A percentile compares a stretch with the other conserved stretches of the same genome.
phyloP scores from a whole-genome alignment of 306 rosid genomes.

The Corylus heterophylla region DNA sequence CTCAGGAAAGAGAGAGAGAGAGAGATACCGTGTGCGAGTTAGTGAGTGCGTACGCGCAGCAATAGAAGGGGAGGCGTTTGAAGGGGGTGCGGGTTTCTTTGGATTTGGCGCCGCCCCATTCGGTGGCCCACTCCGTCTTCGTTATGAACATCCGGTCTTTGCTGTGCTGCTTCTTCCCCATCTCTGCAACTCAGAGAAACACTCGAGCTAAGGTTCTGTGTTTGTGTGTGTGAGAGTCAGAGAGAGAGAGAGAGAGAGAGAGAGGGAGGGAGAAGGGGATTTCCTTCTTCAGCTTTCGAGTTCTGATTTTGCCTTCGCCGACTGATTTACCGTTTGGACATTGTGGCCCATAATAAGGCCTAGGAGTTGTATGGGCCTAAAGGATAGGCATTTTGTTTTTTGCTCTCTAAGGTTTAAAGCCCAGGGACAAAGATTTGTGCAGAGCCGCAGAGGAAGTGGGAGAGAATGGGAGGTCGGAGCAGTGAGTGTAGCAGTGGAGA shows the following conservation, averaged over 20 bases:
- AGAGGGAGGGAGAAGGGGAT: not conserved
- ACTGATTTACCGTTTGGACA: not conserved
- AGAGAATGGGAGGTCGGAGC: slow-evolving; percentile 41
- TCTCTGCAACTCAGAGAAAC: slow-evolving; percentile 3
- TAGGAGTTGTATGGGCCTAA: not conserved
- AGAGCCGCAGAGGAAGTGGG: not conserved
- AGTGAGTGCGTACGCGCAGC: slow-evolving; percentile 67
- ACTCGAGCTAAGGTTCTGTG: not conserved
- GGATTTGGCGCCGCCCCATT: slow-evolving; percentile 97
- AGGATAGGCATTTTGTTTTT: not conserved
- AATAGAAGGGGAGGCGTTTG: slow-evolving; percentile 95
- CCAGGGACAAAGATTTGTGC: not conserved
- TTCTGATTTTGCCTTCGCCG: not conserved
- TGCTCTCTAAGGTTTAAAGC: not conserved
- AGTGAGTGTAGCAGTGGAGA: slow-evolving; percentile 64
- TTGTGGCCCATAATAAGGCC: not conserved
- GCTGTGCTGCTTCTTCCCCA: slow-evolving; percentile 99
- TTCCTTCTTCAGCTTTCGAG: not conserved
- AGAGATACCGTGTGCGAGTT: not conserved
- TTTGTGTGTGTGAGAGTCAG: not conserved
- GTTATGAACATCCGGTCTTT: slow-evolving; percentile 92
- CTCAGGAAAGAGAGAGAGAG: slow-evolving; percentile 8
- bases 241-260: not conserved
- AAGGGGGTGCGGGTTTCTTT: slow-evolving; percentile 64
- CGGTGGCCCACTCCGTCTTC: slow-evolving; percentile 98